These are phyloP conservation scores for Backusella mclennaniae DNA, from an alignment of 192 early-diverging fungal genomes.

Conservation along the genomic window DNA sequence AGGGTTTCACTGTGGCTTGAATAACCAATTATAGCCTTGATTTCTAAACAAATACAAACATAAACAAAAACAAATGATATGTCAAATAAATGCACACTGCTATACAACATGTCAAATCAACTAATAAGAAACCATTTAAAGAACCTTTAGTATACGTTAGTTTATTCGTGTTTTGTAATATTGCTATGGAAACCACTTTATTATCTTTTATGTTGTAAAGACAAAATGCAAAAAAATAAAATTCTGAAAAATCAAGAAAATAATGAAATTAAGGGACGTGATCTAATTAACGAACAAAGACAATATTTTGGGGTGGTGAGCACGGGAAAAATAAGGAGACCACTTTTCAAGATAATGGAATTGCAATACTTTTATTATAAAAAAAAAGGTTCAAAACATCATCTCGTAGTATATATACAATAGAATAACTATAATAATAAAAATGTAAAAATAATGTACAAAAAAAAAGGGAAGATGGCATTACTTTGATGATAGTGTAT, in stretches of 20 bases:
- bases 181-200: not conserved
- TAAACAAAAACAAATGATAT: not conserved
- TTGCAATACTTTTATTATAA: not conserved
- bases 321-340: not conserved
- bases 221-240: not conserved
- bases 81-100: not conserved
- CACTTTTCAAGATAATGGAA: not conserved
- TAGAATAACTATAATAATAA: too few species aligned
- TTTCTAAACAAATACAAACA: not conserved
- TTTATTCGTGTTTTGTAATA: not conserved
- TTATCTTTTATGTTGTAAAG: not conserved
- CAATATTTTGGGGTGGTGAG: not conserved
- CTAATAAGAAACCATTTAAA: too few species aligned
- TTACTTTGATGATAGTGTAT: not conserved
- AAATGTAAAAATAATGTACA: not conserved
- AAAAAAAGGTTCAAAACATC: not conserved
- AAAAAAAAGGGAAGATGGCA: not conserved
- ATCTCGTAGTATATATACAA: too few species aligned
- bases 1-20: too few species aligned
- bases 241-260: not conserved
- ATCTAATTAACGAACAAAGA: not conserved
- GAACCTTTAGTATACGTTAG: too few species aligned
- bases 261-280: not conserved
- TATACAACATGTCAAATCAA: not conserved
- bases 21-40: not conserved